A percentile compares a stretch with the other conserved stretches of the same genome.
Evolutionary conservation across 805 yeast genomes (phyloP).

Genomic region (Millerozyma acaciae): DNA sequence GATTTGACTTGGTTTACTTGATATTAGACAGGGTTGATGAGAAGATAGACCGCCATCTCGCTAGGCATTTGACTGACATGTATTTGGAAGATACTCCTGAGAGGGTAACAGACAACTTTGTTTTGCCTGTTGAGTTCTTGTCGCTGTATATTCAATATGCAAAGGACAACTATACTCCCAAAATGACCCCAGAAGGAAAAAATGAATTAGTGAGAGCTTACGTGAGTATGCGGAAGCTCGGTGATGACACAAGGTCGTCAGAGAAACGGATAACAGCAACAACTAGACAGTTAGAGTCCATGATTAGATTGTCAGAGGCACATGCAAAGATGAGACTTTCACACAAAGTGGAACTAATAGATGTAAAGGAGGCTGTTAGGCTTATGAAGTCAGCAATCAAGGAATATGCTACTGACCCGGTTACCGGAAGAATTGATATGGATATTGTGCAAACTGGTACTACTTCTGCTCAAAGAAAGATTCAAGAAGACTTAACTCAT

Average conservation of each 20-base stretch:
- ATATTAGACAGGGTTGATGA: slow-evolving; percentile 92
- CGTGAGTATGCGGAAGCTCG: slow-evolving; percentile 90
- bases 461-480: slow-evolving; percentile 76
- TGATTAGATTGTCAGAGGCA: slow-evolving; percentile 93
- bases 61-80: slow-evolving; percentile 86
- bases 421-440: slow-evolving; percentile 96
- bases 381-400: slow-evolving; percentile 90
- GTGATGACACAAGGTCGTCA: slow-evolving; percentile 82
- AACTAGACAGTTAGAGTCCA: slow-evolving; percentile 91
- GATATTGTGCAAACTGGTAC: slow-evolving; percentile 96
- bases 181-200: slow-evolving; percentile 74
- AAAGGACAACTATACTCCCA: slow-evolving; percentile 81
- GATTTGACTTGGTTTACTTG: slow-evolving; percentile 92
- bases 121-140: slow-evolving; percentile 81
- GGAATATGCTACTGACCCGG: slow-evolving; percentile 97
- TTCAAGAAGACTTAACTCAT: slow-evolving; percentile 67
- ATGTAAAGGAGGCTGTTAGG: slow-evolving; percentile 91
- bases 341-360: slow-evolving; percentile 63
- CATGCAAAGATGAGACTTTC: slow-evolving; percentile 95
- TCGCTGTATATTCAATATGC: slow-evolving; percentile 91
- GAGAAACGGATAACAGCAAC: slow-evolving; percentile 97
- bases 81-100: slow-evolving; percentile 85
- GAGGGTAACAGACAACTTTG: slow-evolving; percentile 61
- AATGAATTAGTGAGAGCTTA: slow-evolving; percentile 80
- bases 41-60: slow-evolving; percentile 76